Evolutionary conservation across 108 stramenopile species (phyloP).

Genomic region (Skeletonema costatum): DNA sequence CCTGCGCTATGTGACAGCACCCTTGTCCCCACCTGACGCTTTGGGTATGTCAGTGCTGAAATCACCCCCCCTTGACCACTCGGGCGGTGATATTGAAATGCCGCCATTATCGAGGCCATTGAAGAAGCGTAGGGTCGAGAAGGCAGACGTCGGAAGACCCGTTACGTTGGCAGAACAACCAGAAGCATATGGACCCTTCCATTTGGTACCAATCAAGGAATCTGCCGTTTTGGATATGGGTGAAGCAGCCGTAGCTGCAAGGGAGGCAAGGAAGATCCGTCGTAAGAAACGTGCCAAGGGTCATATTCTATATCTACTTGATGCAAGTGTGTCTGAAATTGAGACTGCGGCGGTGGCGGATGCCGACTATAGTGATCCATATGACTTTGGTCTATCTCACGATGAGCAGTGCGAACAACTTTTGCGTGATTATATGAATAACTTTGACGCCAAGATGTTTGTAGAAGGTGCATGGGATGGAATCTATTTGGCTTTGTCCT

Average conservation of each 20-base stretch:
- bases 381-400: neutral
- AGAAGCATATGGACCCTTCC: neutral
- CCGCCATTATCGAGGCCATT: neutral
- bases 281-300: neutral
- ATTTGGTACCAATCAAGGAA: neutral
- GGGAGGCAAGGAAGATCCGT: neutral
- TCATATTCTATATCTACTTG: neutral
- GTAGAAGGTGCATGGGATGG: neutral
- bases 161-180: neutral
- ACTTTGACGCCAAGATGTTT: neutral
- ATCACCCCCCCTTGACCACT: neutral
- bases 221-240: neutral
- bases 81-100: neutral
- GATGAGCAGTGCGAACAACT: neutral
- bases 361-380: neutral
- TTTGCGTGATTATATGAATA: neutral
- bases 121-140: conserved; percentile 4
- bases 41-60: neutral
- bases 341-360: neutral
- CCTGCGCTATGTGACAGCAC: neutral
- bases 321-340: neutral
- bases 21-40: neutral
- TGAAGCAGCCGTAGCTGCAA: neutral
- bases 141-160: neutral
- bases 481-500: neutral